Conservation (phyloP, 805 yeast species). For the Wickerhamomyces pijperi region DNA sequence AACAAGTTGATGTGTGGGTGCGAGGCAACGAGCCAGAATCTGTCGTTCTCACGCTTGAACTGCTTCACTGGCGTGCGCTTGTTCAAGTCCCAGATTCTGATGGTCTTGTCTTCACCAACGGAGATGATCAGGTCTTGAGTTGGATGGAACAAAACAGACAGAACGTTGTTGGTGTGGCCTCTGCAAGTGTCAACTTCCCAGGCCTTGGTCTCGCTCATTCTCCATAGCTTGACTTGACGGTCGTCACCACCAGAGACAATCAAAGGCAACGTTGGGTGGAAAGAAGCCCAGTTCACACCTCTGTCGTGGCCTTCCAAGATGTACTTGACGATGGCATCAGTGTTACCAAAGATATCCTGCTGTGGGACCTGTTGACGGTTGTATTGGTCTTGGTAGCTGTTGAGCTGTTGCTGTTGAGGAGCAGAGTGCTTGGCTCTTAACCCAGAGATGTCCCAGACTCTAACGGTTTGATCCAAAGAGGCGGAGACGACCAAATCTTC, state of each 20-base stretch:
- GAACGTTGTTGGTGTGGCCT: slow-evolving; percentile 92
- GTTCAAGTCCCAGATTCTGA: slow-evolving; percentile 94
- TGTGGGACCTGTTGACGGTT: slow-evolving; percentile 55
- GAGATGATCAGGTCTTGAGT: slow-evolving; percentile 85
- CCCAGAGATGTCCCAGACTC: slow-evolving; percentile 98
- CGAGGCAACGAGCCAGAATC: slow-evolving; percentile 86
- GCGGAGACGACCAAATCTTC: slow-evolving; percentile 94
- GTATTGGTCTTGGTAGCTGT: slow-evolving; percentile 31
- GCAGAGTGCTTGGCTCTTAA: slow-evolving; percentile 93
- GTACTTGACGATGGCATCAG: slow-evolving; percentile 89
- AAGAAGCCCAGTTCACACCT: slow-evolving; percentile 97
- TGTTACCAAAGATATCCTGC: slow-evolving; percentile 89
- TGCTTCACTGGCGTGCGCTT: slow-evolving; percentile 89
- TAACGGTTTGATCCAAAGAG: slow-evolving; percentile 94
- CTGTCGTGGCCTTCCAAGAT: slow-evolving; percentile 97
- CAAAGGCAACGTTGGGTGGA: slow-evolving; percentile 93
- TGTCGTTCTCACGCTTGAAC: slow-evolving; percentile 85
- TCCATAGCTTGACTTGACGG: slow-evolving; percentile 89
- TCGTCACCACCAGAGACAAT: slow-evolving; percentile 96
- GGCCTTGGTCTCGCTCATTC: slow-evolving; percentile 95
- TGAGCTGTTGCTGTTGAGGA: slow-evolving; percentile 38
- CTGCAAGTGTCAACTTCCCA: slow-evolving; percentile 99
- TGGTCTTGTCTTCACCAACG: slow-evolving; percentile 91
- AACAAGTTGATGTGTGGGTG: slow-evolving; percentile 88
- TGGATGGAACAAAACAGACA: slow-evolving; percentile 86